Percentiles rank a stretch among this genome's conserved stretches.
Evolutionary conservation across 2,329 filamentous ascomycete genomes (phyloP).

Genomic region (Stagonosporopsis rhizophila): DNA sequence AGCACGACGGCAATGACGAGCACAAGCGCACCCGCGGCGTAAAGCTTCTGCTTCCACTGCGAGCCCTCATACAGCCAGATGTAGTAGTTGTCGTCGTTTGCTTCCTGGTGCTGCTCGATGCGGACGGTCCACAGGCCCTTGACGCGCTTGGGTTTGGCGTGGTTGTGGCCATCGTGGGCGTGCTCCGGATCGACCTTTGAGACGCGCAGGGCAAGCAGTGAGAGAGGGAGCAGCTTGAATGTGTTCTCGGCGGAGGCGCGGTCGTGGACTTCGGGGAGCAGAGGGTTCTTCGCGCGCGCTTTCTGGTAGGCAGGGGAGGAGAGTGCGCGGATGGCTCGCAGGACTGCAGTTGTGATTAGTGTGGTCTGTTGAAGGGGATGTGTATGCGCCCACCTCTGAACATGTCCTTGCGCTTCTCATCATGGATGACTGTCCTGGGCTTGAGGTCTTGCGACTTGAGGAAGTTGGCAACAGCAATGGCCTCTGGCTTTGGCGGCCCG

Average conservation of each 20-base stretch:
- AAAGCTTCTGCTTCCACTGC: constrained; percentile 92
- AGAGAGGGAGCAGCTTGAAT: constrained; percentile 94
- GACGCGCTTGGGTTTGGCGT: constrained; percentile 74
- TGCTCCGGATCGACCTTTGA: constrained; percentile 76
- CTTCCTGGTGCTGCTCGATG: constrained; percentile 95
- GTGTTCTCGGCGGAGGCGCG: constrained; percentile 87
- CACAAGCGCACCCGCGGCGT: constrained; percentile 81
- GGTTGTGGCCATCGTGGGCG: constrained; percentile 68
- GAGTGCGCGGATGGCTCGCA: constrained; percentile 90
- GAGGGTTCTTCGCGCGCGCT: constrained; percentile 85
- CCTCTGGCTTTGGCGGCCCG: constrained; percentile 86
- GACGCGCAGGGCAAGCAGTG: constrained; percentile 90
- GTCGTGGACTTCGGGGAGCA: constrained; percentile 87
- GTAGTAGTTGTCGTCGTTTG: constrained; percentile 87
- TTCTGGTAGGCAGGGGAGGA: constrained; percentile 90
- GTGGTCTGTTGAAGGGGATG: not conserved
- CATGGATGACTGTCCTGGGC: constrained; percentile 86
- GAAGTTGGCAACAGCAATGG: constrained; percentile 88
- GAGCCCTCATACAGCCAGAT: constrained; percentile 95
- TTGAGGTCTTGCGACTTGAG: constrained; percentile 85
- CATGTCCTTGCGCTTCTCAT: constrained; percentile 97
- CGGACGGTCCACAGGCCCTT: constrained; percentile 97
- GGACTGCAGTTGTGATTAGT: constrained; percentile 66
- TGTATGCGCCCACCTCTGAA: constrained; percentile 73
- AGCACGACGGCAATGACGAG: constrained; percentile 88